Conservation (phyloP, 768 basidiomycete genomes). For the Hortiboletus campestris region DNA sequence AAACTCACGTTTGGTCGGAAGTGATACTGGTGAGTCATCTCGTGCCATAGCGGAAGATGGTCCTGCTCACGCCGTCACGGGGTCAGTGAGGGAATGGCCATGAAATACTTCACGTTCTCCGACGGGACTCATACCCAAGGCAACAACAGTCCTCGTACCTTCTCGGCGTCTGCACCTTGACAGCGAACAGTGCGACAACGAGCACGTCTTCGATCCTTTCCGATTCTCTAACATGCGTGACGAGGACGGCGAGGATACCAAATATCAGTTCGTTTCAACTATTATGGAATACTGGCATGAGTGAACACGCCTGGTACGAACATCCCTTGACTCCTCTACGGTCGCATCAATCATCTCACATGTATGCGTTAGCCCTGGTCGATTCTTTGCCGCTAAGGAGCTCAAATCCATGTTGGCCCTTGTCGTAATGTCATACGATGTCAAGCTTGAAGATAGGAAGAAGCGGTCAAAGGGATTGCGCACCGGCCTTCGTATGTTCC, state of each 20-base stretch:
- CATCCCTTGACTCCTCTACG: not conserved
- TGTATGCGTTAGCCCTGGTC: not conserved
- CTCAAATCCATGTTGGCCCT: too few relatives aligned
- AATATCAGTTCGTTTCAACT: slow-evolving; percentile 37
- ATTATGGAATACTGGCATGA: slow-evolving; percentile 29
- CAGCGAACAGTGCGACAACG: too few relatives aligned
- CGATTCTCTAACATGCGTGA: slow-evolving; percentile 28
- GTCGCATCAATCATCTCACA: not conserved
- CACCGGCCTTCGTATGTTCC: too few relatives aligned
- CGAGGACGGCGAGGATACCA: slow-evolving; percentile 32
- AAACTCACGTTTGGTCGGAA: not conserved
- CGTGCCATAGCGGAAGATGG: too few relatives aligned
- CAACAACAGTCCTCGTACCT: too few relatives aligned
- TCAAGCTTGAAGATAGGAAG: not conserved
- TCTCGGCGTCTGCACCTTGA: too few relatives aligned
- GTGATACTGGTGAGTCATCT: not conserved
- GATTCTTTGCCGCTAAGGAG: slow-evolving; percentile 9
- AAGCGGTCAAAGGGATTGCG: not conserved
- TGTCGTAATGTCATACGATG: too few relatives aligned
- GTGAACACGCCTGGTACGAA: slow-evolving; percentile 20
- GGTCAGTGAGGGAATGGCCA: not conserved
- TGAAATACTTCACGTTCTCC: slow-evolving; percentile 4
- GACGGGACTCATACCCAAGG: too few relatives aligned
- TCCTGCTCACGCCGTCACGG: not conserved
- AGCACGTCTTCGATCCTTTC: not conserved